Percentiles rank a stretch among this genome's conserved stretches.
Conservation (phyloP, 148 eudicot genomes). For the Dianthus caryophyllus region DNA sequence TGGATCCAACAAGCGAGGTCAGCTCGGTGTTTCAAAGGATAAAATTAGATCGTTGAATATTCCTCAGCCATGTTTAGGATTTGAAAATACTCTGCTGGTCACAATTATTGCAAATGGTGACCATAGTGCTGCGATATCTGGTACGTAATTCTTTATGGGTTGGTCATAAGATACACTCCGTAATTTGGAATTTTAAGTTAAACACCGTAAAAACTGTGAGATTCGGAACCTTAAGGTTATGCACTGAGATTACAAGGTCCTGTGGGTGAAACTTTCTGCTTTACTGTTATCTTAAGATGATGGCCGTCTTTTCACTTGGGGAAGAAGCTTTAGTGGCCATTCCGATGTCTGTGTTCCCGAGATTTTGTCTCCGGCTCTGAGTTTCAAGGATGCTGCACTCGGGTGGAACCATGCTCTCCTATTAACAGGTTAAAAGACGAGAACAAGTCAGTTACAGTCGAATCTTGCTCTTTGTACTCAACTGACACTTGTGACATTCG, state of each 20-base stretch:
- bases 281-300: constrained; percentile 37
- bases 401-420: constrained; percentile 91
- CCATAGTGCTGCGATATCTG: constrained; percentile 80
- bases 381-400: constrained; percentile 60
- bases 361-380: constrained; percentile 26
- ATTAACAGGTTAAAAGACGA: constrained; percentile 48
- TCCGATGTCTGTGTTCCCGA: constrained; percentile 47
- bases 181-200: too few relatives aligned
- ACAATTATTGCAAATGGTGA: constrained; percentile 80
- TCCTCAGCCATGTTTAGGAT: constrained; percentile 55
- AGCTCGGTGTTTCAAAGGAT: constrained; percentile 64
- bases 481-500: constrained; percentile 11
- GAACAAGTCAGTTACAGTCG: neutral
- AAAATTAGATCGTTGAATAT: constrained; percentile 40
- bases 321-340: constrained; percentile 58
- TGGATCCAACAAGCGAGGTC: constrained; percentile 91
- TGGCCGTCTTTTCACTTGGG: constrained; percentile 75
- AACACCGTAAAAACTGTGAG: neutral
- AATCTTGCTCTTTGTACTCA: neutral
- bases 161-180: neutral
- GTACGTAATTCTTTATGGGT: constrained; percentile 28
- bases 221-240: neutral
- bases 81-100: constrained; percentile 37
- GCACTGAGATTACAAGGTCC: too few relatives aligned
- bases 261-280: neutral